Evolutionary conservation across 1,284 basidiomycete genomes (phyloP), one percentile per base, ranked within the genome.

Genomic region (Entoloma clypeatum): DNA sequence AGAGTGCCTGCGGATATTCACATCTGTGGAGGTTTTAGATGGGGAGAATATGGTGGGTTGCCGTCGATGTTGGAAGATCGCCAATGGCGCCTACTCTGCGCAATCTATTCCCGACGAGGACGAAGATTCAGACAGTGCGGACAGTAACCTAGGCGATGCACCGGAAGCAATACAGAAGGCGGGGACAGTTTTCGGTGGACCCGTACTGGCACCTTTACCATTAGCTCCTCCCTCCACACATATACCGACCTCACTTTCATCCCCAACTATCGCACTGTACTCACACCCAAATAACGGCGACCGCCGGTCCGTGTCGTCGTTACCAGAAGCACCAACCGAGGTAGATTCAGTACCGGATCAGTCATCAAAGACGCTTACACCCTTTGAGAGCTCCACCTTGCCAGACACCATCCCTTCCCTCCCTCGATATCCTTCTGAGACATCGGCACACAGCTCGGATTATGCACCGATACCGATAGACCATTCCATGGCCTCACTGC

Each of bases 1-100:
- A 53, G 82, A 86, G 43, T 90, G 87, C 48, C 63, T 97, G 45
- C 73, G 81, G 46, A 75, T 86, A 62, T 97, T 97, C 61, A 96
- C 92, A 0, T 72, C 83, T 3, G 92, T 95, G 14, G 93, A 97
- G 58, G 78, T 92, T 5, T 67, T 97, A 21, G 90, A 96, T 51
- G 92, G 91, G 1, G 92, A 95, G 52, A 96, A 97, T 55, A 86
- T 84, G 66, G 94, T 96, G 47, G 90, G 92, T 0, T 97, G 93
- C 61, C 76, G 87, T 52, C 76, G 86, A 43, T 97, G 93, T 65
- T 97, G 93, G 93, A 90, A 92, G 65, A 78, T 86, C 33, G 79
- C 76, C 30, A 79, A 90, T 53, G 84, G 84, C 7, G 52, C 70
- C 41, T 73, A 77, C 55, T 60, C 69, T 8, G 50, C 61, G 7